Conservation (phyloP, 2,329 filamentous ascomycete species). For the Aspergillus fischeri region DNA sequence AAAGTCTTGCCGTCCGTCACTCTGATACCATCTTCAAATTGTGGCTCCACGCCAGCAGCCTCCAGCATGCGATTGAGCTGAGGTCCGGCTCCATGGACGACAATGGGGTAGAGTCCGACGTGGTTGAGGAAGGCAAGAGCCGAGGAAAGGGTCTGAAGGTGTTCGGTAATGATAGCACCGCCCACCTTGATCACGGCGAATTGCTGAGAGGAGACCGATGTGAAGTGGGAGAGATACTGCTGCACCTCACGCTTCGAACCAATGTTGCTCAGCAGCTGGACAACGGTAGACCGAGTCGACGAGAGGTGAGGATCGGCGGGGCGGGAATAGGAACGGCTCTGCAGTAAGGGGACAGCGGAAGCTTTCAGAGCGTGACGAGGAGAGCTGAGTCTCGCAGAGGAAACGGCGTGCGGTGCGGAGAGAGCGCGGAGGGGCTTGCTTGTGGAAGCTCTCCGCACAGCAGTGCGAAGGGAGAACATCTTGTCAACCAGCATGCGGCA, state of each 20-base stretch:
- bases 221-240: conserved; percentile 97
- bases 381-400: conserved; percentile 25
- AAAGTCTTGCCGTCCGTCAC: conserved; percentile 95
- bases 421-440: conserved; percentile 37
- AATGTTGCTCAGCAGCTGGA: conserved; percentile 90
- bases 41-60: conserved; percentile 85
- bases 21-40: conserved; percentile 94
- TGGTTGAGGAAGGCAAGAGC: conserved; percentile 89
- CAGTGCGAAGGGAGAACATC: conserved; percentile 42
- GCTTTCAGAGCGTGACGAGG: conserved; percentile 24
- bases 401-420: conserved; percentile 35
- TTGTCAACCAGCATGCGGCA: conserved; percentile 41
- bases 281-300: conserved; percentile 73
- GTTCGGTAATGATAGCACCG: conserved; percentile 90
- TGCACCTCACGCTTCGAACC: conserved; percentile 94
- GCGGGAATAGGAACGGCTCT: conserved; percentile 43
- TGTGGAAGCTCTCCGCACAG: conserved; percentile 43
- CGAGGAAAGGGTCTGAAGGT: conserved; percentile 85
- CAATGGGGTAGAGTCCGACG: conserved; percentile 89
- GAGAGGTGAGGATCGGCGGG: conserved; percentile 47
- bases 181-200: conserved; percentile 99
- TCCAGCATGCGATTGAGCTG: conserved; percentile 91
- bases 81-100: conserved; percentile 91
- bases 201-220: conserved; percentile 90
- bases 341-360: conserved; percentile 23